Percentiles rank a stretch among this genome's conserved stretches.
Conservation (phyloP, 2,329 filamentous ascomycete genomes). For the Dichotomopilus funicola region DNA sequence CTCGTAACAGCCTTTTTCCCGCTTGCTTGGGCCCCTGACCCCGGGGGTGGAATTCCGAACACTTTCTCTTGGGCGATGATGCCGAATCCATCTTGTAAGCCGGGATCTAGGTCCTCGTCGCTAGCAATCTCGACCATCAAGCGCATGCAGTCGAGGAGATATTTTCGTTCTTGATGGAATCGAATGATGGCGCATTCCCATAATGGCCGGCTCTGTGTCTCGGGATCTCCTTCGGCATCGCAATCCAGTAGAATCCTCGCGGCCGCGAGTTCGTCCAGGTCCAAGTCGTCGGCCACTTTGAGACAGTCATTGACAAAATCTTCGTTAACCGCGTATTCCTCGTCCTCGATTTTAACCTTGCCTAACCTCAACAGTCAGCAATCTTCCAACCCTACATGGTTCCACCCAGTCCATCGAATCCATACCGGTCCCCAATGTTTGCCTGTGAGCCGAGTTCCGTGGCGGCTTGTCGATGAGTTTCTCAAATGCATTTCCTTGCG, state of each 20-base stretch:
- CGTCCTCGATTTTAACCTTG: conserved; percentile 65
- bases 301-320: conserved; percentile 80
- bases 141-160: conserved; percentile 75
- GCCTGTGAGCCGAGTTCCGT: conserved; percentile 69
- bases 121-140: conserved; percentile 66
- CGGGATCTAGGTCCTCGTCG: conserved; percentile 47
- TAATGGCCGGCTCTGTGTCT: conserved; percentile 63
- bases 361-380: conserved; percentile 41
- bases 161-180: conserved; percentile 81
- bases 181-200: conserved; percentile 75
- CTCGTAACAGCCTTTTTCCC: conserved; percentile 62
- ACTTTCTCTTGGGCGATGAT: conserved; percentile 52
- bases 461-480: conserved; percentile 67
- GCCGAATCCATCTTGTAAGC: conserved; percentile 44
- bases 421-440: conserved; percentile 61
- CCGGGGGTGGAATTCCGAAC: conserved; percentile 42
- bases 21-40: conserved; percentile 35
- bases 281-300: conserved; percentile 77
- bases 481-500: conserved; percentile 59
- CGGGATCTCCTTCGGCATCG: conserved; percentile 62
- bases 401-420: neutral
- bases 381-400: neutral
- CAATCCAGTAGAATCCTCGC: conserved; percentile 70
- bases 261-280: conserved; percentile 84
- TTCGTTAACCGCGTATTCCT: conserved; percentile 74